Evolutionary conservation across 345 rosid genomes (phyloP), one percentile per base, ranked within the genome.

Genomic region (Eutrema heterophyllum): DNA sequence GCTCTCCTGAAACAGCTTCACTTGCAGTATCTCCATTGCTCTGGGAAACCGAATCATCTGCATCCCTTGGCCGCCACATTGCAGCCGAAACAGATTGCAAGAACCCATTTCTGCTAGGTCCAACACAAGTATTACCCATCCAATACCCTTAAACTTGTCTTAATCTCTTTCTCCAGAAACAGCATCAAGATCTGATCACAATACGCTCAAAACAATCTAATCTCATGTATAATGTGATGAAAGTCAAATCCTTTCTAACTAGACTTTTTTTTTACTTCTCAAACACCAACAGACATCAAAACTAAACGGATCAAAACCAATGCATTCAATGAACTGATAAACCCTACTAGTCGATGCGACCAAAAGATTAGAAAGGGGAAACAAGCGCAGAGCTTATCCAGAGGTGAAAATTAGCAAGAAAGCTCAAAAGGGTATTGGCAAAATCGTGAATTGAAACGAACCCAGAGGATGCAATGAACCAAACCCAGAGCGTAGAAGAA

Each of bases 81-180:
- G 90, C 93, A 41, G 92, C 90, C 0, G 94, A 88, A 70, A 92
- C 88, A 9, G 92, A 88, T 76, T 92, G 94, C 38, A 92, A 67
- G 78, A 92, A 86, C 0, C 77, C 81, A 82, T 85, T 88, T 33
- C 79, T 74, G 67, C 76, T 84, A 57, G 96, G 97, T 71, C 97
- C 97, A 33, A 88, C 94, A 70, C 96, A 92, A 56, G 92, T 84
- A 44, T 92, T 92, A 57, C 96, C 97, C 97, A 92, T 89, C 79
- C n/a, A 64, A 64, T 35, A 72, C 16, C 38, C 21, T 16, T 7
- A 60, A 64, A 55, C 38, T 30, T 18, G 13, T 24, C 59, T 49
- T 41, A 67, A 68, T 62, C 61, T 56, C 43, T 73, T 4, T 61
- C 68, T 54, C 69, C 55, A 76, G 5, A 60, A 39, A 50, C 5